These are phyloP conservation scores for Saussurea involucrata DNA, from an alignment of 129 eudicot species.

Conservation along the genomic window DNA sequence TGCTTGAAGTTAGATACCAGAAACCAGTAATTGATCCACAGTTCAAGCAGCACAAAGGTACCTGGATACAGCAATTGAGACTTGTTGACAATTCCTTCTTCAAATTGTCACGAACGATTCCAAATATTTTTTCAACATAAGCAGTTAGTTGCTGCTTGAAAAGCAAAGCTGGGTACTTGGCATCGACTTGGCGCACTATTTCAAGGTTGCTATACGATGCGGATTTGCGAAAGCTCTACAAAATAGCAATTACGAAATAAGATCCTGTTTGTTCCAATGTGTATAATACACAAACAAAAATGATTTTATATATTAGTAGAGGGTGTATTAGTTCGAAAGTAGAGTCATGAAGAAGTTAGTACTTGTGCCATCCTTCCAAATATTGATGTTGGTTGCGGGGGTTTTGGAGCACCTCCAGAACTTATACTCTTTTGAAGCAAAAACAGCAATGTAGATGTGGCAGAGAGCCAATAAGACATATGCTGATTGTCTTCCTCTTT, in stretches of 20 bases:
- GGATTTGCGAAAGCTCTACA: conserved; percentile 53
- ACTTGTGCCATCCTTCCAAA: conserved; percentile 94
- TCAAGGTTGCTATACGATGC: conserved; percentile 51
- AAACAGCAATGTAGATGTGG: conserved; percentile 76
- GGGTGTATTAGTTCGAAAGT: not conserved
- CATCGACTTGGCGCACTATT: conserved; percentile 69
- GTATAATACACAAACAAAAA: not conserved
- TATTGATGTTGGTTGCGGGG: conserved; percentile 69
- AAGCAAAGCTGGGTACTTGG: conserved; percentile 91
- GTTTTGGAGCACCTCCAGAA: conserved; percentile 52
- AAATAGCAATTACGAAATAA: conserved; percentile 3
- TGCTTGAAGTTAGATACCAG: not conserved
- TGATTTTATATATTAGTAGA: not conserved
- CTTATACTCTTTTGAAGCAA: conserved; percentile 63
- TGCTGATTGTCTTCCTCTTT: conserved; percentile 71
- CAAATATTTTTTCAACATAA: conserved; percentile 84
- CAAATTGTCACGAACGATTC: conserved; percentile 69
- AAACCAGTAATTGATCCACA: not conserved
- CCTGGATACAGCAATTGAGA: conserved; percentile 65
- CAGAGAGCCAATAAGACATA: conserved; percentile 90
- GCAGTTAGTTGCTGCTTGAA: conserved; percentile 93
- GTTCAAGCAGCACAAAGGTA: conserved; percentile 12
- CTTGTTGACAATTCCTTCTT: conserved; percentile 59
- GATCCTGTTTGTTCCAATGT: not conserved
- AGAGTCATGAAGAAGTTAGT: conserved; percentile 11